Base-by-base conservation (phyloP, 2,329 filamentous ascomycete species). In the Xylaria polymorpha region DNA sequence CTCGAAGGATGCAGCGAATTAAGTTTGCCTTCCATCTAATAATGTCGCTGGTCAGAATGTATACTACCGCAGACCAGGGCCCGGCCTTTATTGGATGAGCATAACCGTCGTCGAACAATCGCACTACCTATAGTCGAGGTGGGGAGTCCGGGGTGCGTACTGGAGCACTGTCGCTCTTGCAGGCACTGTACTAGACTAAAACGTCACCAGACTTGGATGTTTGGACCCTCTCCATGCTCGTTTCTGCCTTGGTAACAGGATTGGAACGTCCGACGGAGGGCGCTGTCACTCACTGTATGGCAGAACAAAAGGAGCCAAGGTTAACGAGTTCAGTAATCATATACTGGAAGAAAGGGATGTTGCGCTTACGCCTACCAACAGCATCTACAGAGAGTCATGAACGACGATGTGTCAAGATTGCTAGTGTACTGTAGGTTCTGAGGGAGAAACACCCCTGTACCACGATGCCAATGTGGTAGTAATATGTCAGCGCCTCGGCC, bases 101-200 rank as follows among this genome's bases (percentile, higher is more conserved):
- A 68, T 41, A 60, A 32, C 32, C 43, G 15, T 9, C 57, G 59
- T 61, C 50, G 37, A 53, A 60, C 35, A 51, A 65, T 65, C 29
- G n/a, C 32, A 37, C 55, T 65, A n/a, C n/a, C n/a, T n/a, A 48
- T 60, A 57, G 53, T 63, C 29, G 25, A 66, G 62, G 68, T 63
- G 66, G 63, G 66, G 69, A 22, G 46, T 67, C 69, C 61, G 69
- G 69, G 69, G 64, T 67, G 64, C 46, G 67, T 56, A 35, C 29
- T 64, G 61, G 57, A 56, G 57, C 43, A 62, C 48, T 43, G n/a
- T 67, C 43, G 43, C 56, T 39, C 37, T 62, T 41, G 25, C 41
- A 61, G 41, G 35, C 64, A 70, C 68, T 69, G 68, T 72, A 63
- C 53, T 48, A 58, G 70, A 72, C 53, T 37, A 64, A 71, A 72